Conservation (phyloP, 148 eudicot species). For the Vaccinium macrocarpon region DNA sequence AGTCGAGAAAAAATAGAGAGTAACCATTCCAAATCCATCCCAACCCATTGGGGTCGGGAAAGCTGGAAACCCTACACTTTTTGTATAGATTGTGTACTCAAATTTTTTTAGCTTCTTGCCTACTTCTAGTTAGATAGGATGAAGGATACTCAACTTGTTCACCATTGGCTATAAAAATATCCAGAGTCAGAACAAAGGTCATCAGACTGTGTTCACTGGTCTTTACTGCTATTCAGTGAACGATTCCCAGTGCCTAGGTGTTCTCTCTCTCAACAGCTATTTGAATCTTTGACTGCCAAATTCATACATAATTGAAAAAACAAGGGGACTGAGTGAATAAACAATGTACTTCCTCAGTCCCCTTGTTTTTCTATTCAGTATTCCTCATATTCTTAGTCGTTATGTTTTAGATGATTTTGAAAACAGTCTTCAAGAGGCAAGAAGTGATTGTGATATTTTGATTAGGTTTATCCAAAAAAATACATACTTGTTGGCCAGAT, state of each 20-base stretch:
- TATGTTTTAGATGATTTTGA: not conserved
- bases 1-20: not conserved
- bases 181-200: not conserved
- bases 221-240: not conserved
- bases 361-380: not conserved
- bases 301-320: not conserved
- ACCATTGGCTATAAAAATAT: not conserved
- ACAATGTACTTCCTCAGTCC: not conserved
- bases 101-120: not conserved
- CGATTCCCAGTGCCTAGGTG: not conserved
- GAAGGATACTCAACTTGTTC: not conserved
- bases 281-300: not conserved
- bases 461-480: not conserved
- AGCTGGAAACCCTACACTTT: not conserved
- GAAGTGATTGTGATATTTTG: not conserved
- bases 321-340: not conserved
- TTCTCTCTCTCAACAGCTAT: not conserved
- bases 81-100: not conserved
- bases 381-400: not conserved
- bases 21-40: not conserved
- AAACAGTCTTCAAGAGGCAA: not conserved
- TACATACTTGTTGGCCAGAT: not conserved
- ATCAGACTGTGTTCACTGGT: not conserved
- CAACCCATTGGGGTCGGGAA: not conserved
- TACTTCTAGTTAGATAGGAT: constrained; percentile 6